Percentiles rank a stretch among this genome's conserved stretches.
Evolutionary conservation across 1,139 yeast genomes (phyloP).

Genomic region (Hansenula anomala): DNA sequence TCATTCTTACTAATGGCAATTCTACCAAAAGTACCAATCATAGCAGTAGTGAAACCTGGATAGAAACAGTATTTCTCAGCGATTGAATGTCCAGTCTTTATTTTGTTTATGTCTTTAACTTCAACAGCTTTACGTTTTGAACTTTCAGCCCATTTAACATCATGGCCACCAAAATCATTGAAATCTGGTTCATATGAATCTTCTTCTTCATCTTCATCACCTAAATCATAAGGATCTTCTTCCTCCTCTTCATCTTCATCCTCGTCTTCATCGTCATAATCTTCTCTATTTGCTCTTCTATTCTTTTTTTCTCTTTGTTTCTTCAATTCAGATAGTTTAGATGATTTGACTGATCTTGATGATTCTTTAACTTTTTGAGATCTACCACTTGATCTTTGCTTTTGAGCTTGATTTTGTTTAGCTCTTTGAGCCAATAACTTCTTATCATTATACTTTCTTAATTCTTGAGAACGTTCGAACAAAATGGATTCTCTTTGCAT

Average conservation of each 20-base stretch:
- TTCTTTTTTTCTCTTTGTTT: conserved; percentile 75
- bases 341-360: conserved; percentile 35
- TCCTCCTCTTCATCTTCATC: conserved; percentile 29
- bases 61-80: conserved; percentile 75
- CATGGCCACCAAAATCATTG: conserved; percentile 12
- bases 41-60: conserved; percentile 68
- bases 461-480: conserved; percentile 88
- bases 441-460: conserved; percentile 83
- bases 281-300: conserved; percentile 31
- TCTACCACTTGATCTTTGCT: conserved; percentile 25
- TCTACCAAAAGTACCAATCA: conserved; percentile 74
- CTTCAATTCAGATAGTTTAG: conserved; percentile 76
- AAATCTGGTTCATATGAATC: conserved; percentile 32
- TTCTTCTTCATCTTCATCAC: conserved; percentile 33
- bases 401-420: conserved; percentile 46
- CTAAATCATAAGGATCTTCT: conserved; percentile 29
- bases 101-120: conserved; percentile 58
- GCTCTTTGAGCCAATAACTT: conserved; percentile 79
- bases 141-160: conserved; percentile 38
- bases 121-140: conserved; percentile 36
- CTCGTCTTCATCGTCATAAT: conserved; percentile 36
- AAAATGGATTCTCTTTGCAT: conserved; percentile 85
- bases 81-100: conserved; percentile 73
- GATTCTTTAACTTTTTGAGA: conserved; percentile 30
- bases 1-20: conserved; percentile 69